A percentile compares a stretch with the other conserved stretches of the same genome.
These are phyloP conservation scores for Ploettnerulaceae sp. DNA, from an alignment of 2,329 filamentous ascomycete species.

Conservation along the genomic window DNA sequence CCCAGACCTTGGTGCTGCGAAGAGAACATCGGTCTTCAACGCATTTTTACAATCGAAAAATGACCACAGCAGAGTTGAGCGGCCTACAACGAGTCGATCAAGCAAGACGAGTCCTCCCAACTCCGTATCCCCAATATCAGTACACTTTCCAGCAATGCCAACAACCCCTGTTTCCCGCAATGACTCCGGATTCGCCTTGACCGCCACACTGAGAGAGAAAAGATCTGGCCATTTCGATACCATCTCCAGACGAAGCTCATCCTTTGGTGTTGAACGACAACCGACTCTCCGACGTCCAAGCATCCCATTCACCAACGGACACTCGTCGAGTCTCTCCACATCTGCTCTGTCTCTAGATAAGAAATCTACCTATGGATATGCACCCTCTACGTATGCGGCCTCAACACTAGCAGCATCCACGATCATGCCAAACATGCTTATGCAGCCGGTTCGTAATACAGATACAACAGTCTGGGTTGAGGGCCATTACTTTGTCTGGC, in stretches of 20 bases:
- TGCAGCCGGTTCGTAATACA: conserved; percentile 73
- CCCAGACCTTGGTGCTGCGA: conserved; percentile 39
- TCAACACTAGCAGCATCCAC: conserved; percentile 83
- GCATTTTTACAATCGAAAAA: conserved; percentile 76
- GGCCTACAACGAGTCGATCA: conserved; percentile 71
- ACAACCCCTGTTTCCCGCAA: conserved; percentile 78
- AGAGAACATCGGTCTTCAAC: conserved; percentile 74
- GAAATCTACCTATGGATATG: conserved; percentile 56
- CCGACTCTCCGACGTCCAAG: conserved; percentile 64
- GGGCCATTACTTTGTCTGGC: conserved; percentile 73
- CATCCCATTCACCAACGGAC: conserved; percentile 66
- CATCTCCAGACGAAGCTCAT: conserved; percentile 83
- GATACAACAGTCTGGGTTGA: conserved; percentile 80
- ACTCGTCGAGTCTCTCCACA: conserved; percentile 63
- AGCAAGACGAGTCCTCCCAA: conserved; percentile 57
- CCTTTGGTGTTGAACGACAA: conserved; percentile 74
- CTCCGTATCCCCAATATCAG: conserved; percentile 71
- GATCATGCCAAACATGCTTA: conserved; percentile 78
- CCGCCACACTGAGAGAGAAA: conserved; percentile 86
- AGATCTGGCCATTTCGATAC: conserved; percentile 81
- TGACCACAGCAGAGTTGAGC: conserved; percentile 62
- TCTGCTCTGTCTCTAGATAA: conserved; percentile 45
- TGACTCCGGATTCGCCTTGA: conserved; percentile 85
- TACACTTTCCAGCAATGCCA: conserved; percentile 69
- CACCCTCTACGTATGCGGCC: conserved; percentile 77